phyloP scores from a whole-genome alignment of 2,329 filamentous ascomycete species.

The Thelonectria olida region DNA sequence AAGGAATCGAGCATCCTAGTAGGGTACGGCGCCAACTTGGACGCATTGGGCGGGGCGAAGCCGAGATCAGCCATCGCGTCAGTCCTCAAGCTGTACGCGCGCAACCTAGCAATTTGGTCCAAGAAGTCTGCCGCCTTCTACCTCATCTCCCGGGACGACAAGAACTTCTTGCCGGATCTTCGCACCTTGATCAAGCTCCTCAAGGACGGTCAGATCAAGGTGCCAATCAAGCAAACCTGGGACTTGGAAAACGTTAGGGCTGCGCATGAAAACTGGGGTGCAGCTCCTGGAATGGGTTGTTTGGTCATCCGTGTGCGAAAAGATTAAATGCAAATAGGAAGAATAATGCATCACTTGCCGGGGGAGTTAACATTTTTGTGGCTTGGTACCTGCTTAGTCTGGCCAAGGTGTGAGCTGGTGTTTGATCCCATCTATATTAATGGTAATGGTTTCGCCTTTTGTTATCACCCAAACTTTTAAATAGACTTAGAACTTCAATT shows the following conservation, averaged over 20 bases:
- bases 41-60: too few relatives aligned
- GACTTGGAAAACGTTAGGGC: constrained; percentile 50
- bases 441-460: too few relatives aligned
- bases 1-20: constrained; percentile 50
- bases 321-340: too few relatives aligned
- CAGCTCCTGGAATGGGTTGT: constrained; percentile 46
- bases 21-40: constrained; percentile 50
- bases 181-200: constrained; percentile 44
- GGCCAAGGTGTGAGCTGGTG: too few relatives aligned
- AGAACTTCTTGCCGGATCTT: constrained; percentile 44
- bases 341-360: too few relatives aligned
- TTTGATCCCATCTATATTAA: too few relatives aligned
- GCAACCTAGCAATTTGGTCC: too few relatives aligned
- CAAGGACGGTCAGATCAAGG: constrained; percentile 43
- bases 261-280: constrained; percentile 50
- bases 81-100: constrained; percentile 46
- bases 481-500: too few relatives aligned
- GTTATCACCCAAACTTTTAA: too few relatives aligned
- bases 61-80: constrained; percentile 39
- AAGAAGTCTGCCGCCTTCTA: constrained; percentile 45
- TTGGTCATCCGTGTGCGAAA: too few relatives aligned
- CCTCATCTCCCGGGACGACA: constrained; percentile 46
- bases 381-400: too few relatives aligned
- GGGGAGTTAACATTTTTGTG: too few relatives aligned
- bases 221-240: constrained; percentile 52